Evolutionary conservation across 352 stramenopile genomes (phyloP).

Genomic region (Pythium graminicola): DNA sequence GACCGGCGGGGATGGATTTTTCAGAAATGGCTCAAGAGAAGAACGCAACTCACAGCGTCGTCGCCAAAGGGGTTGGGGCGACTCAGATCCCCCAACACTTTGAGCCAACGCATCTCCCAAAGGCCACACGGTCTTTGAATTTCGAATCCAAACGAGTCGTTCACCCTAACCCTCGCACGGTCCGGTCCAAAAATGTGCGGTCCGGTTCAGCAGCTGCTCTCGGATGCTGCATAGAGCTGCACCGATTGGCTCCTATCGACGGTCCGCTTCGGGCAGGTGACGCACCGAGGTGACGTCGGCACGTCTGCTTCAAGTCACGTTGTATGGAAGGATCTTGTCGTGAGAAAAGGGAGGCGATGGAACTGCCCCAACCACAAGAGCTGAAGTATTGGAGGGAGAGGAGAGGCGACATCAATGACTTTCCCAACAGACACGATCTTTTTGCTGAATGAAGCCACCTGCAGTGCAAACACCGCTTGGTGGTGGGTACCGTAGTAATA

Average conservation of each 20-base stretch:
- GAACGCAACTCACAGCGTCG: slow-evolving; percentile 21
- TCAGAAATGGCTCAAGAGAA: slow-evolving; percentile 30
- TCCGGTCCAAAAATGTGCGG: slow-evolving; percentile 20
- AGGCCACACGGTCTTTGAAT: too few relatives aligned
- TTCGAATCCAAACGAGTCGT: not conserved
- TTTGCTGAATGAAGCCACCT: not conserved
- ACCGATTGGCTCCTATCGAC: slow-evolving; percentile 17
- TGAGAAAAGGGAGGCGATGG: not conserved
- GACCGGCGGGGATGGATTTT: slow-evolving; percentile 19
- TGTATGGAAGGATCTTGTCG: slow-evolving; percentile 9
- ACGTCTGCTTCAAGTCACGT: slow-evolving; percentile 16
- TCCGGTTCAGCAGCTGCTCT: slow-evolving; percentile 20
- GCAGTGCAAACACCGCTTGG: too few relatives aligned
- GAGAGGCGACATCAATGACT: not conserved
- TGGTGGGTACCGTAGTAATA: too few relatives aligned
- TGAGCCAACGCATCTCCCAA: too few relatives aligned
- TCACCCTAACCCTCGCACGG: slow-evolving; percentile 14
- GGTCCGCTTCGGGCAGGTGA: slow-evolving; percentile 17
- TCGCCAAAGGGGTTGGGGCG: slow-evolving; percentile 3
- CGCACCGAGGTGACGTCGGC: slow-evolving; percentile 17
- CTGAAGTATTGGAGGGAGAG: too few relatives aligned
- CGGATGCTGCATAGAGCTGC: slow-evolving; percentile 7
- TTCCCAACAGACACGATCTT: slow-evolving; percentile 14
- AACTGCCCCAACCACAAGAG: not conserved
- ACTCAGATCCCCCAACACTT: slow-evolving; percentile 16